Base-by-base conservation (phyloP, 1,284 basidiomycete species). In the Ganoderma resinaceum region DNA sequence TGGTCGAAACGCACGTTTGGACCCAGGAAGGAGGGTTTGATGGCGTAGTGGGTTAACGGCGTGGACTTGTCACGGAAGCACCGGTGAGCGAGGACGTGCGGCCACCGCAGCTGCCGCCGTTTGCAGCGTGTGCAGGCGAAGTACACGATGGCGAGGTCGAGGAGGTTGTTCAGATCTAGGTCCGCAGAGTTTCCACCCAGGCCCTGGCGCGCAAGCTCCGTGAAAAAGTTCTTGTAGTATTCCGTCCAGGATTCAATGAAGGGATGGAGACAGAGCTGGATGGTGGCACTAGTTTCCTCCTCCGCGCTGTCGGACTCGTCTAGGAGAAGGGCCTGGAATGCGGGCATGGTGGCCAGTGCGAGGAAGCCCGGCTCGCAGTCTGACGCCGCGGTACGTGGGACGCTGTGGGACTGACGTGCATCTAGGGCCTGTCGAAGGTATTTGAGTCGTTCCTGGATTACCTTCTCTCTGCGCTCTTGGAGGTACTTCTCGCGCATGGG, bases 71-170 rank as follows among this genome's bases (percentile, higher is more conserved):
- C 23, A n/a, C 57, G 57, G 60, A 61, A 46, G 42, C 69, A 70
- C 0, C 33, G 33, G 18, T 70, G 69, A 7, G 66, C 42, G 4
- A 70, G 61, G 38, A 70, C 29, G 18, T 62, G 42, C n/a, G 66
- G 69, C 66, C 66, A 70, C 7, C 69, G 62, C 31, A 67, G 23
- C 26, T 37, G 53, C 18, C 20, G 23, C 16, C 52, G 31, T 3
- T 23, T 16, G 37, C 69, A 70, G n/a, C 18, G 16, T 3, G 18
- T 67, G 69, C 69, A 70, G 23, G 20, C 16, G 37, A 67, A 66
- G 2, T 55, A 23, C 20, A 38, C 66, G 40, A 63, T 26, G 7
- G 69, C 69, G 12, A 70, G 63, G 16, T 55, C 31, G 35, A 67
- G 64, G 12, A 35, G 62, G 26, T 26, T 35, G 8, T 29, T 29